These are phyloP conservation scores for Picochlorum sp. DNA, from an alignment of 139 green algal species.

Conservation along the genomic window DNA sequence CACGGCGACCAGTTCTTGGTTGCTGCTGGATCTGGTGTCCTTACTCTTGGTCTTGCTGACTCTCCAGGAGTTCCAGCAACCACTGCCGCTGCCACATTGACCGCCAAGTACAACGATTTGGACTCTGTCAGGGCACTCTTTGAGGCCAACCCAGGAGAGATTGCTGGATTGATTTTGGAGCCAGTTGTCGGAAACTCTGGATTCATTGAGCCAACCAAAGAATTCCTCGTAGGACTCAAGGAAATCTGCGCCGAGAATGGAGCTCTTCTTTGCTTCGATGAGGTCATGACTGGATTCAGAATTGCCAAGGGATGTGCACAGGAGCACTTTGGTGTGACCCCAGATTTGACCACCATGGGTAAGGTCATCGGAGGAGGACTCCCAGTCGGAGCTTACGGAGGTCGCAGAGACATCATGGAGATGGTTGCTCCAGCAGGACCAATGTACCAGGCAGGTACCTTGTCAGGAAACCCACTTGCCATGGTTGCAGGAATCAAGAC, in stretches of 20 bases:
- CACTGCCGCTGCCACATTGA: conserved; percentile 61
- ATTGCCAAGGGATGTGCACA: conserved; percentile 76
- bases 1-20: conserved; percentile 94
- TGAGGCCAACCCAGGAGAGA: conserved; percentile 90
- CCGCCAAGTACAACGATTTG: conserved; percentile 60
- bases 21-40: conserved; percentile 88
- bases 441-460: conserved; percentile 96
- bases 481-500: conserved; percentile 99
- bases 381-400: conserved; percentile 95
- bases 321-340: conserved; percentile 93
- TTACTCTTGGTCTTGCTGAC: conserved; percentile 96
- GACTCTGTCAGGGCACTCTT: conserved; percentile 69
- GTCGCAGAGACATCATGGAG: conserved; percentile 94
- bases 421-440: conserved; percentile 91
- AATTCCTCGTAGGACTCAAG: conserved; percentile 89
- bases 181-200: conserved; percentile 97
- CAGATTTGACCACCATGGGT: conserved; percentile 98
- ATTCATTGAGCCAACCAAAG: conserved; percentile 90
- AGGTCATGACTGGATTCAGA: conserved; percentile 95
- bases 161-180: conserved; percentile 96
- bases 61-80: conserved; percentile 73
- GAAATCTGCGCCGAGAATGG: conserved; percentile 77
- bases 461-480: conserved; percentile 96
- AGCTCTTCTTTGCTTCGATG: conserved; percentile 95
- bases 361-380: conserved; percentile 99